Conservation (phyloP, 768 basidiomycete genomes). For the Daedaleopsis nitida region DNA sequence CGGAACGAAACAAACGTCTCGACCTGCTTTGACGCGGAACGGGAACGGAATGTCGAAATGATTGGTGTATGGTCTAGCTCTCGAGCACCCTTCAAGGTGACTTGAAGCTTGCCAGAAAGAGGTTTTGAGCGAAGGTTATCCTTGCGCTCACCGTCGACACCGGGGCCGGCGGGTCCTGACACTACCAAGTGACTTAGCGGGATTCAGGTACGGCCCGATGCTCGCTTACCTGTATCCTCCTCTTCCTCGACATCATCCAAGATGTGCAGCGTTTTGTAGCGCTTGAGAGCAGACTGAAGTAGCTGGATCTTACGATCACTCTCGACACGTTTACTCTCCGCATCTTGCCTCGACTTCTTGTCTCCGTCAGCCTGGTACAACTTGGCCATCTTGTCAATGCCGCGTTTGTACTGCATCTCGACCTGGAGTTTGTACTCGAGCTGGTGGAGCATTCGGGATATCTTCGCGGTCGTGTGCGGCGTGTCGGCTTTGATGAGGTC, state of each 20-base stretch:
- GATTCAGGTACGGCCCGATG: background rate
- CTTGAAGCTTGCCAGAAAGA: conserved; percentile 86
- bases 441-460: conserved; percentile 96
- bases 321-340: conserved; percentile 91
- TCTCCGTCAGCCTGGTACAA: conserved; percentile 96
- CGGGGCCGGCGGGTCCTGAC: conserved; percentile 45
- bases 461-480: conserved; percentile 93
- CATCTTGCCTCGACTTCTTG: conserved; percentile 92
- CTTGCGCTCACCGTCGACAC: conserved; percentile 82
- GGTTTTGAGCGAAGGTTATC: conserved; percentile 93
- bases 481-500: conserved; percentile 98
- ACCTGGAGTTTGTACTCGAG: conserved; percentile 99
- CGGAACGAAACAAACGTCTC: conserved; percentile 95
- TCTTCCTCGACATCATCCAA: conserved; percentile 88
- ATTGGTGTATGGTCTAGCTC: conserved; percentile 95
- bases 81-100: conserved; percentile 86
- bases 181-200: background rate
- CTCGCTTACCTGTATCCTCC: conserved; percentile 65
- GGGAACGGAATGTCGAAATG: conserved; percentile 54
- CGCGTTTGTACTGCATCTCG: conserved; percentile 96
- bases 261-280: conserved; percentile 95
- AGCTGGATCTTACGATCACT: conserved; percentile 97
- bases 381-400: conserved; percentile 99
- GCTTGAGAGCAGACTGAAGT: conserved; percentile 86
- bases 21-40: conserved; percentile 78